Percentiles rank a stretch among this genome's conserved stretches.
Evolutionary conservation across 768 basidiomycete species (phyloP).

Genomic region (Russula virescens): DNA sequence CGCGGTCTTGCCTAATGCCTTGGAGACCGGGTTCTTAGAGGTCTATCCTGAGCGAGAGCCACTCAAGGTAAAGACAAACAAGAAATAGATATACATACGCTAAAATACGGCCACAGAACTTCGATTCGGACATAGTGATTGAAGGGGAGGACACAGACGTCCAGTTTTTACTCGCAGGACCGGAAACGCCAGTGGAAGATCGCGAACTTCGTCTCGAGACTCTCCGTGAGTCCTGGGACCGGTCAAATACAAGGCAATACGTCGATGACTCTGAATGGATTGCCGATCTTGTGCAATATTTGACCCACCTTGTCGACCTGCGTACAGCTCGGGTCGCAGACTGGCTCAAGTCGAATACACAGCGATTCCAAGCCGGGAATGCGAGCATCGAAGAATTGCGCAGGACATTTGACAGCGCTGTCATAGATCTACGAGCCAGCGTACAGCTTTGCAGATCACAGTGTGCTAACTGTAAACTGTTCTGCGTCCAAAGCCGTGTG

Average conservation of each 20-base stretch:
- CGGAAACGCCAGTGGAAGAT: conserved; percentile 19
- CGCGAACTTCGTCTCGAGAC: conserved; percentile 28
- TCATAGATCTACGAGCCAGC: conserved; percentile 42
- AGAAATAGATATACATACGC: not conserved
- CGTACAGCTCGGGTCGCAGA: conserved; percentile 43
- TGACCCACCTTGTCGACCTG: conserved; percentile 37
- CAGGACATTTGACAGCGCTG: conserved; percentile 39
- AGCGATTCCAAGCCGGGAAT: conserved; percentile 41
- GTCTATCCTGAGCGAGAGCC: conserved; percentile 41
- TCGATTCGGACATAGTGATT: conserved; percentile 45
- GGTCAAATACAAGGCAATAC: conserved; percentile 32
- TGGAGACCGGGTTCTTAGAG: conserved; percentile 44
- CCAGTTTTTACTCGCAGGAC: conserved; percentile 32
- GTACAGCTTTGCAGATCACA: conserved; percentile 46
- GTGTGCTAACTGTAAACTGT: conserved; percentile 44
- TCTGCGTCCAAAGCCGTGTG: conserved; percentile 41
- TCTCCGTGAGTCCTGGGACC: conserved; percentile 32
- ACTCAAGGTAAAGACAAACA: conserved; percentile 40
- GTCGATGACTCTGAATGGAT: conserved; percentile 41
- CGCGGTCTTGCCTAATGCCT: conserved; percentile 40
- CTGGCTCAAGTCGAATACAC: conserved; percentile 48
- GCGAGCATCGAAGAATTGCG: conserved; percentile 43
- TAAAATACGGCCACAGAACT: conserved; percentile 35
- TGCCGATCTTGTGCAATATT: conserved; percentile 34
- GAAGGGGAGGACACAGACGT: conserved; percentile 35